Evolutionary conservation across 352 stramenopile species (phyloP).

Genomic region (Globisporangium lucens): DNA sequence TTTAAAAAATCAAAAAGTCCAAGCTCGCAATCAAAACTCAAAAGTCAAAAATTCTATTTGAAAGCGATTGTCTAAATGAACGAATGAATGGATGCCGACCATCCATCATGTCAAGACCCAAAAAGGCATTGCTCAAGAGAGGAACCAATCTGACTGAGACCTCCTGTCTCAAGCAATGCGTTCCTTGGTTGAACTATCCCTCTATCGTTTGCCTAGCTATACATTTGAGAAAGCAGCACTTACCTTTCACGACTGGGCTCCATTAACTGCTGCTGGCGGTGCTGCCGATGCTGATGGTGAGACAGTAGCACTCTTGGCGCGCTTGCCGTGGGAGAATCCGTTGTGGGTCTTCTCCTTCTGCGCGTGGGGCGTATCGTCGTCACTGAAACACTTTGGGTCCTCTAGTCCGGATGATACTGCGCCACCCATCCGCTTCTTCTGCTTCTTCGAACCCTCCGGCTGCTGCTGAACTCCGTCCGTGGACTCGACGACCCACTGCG

Average conservation of each 20-base stretch:
- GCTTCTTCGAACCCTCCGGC: slow-evolving; percentile 11
- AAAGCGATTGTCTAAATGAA: neutral
- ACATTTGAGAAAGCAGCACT: slow-evolving; percentile 1
- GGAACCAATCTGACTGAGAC: neutral
- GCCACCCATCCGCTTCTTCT: slow-evolving; percentile 10
- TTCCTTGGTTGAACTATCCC: neutral
- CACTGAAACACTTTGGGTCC: slow-evolving; percentile 23
- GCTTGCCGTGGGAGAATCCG: slow-evolving; percentile 11
- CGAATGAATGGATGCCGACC: neutral
- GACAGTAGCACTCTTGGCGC: slow-evolving; percentile 1
- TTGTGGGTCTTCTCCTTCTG: slow-evolving; percentile 7
- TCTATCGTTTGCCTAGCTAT: neutral
- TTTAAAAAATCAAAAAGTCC: neutral
- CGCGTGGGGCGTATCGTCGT: slow-evolving; percentile 32
- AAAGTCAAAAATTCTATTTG: slow-evolving; percentile 5
- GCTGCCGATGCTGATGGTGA: neutral
- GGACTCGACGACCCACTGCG: slow-evolving; percentile 60
- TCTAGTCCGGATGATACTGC: neutral
- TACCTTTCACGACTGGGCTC: slow-evolving; percentile 1
- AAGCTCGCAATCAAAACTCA: neutral
- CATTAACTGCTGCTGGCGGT: neutral
- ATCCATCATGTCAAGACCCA: neutral
- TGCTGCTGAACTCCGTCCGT: slow-evolving; percentile 14
- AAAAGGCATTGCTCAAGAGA: neutral
- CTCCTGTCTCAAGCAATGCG: neutral